Evolutionary conservation across 1,284 basidiomycete genomes (phyloP), one percentile per base, ranked within the genome.

Genomic region (Hypsizygus ulmarius): DNA sequence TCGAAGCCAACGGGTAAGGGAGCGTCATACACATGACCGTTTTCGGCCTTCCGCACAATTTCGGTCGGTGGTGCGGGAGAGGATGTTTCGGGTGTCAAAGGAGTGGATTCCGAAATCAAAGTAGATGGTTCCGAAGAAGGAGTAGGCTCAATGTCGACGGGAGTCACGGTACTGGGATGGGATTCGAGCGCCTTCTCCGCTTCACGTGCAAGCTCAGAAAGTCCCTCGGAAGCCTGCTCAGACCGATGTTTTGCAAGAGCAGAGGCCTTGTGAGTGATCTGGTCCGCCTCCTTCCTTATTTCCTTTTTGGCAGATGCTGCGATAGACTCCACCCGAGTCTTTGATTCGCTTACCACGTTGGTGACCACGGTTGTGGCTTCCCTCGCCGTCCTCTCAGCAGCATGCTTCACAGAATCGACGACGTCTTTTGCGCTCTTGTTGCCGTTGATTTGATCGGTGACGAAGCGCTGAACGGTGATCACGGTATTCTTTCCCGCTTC

Each of bases 1-100:
- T 97, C 93, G 63, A 90, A 90, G 5, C 93, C 94, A 46, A 97
- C 69, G 16, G 93, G 94, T 30, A 97, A 76, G n/a, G 87, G 82
- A 11, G 69, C 77, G 34, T 71, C 69, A 63, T 94, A 95, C 21
- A 89, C 67, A 52, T 78, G 72, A 47, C 77, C 70, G 30, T 64
- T 68, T 43, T 67, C 67, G 5, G 68, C 56, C 15, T 62, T 52
- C 21, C 60, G 53, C 1, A 56, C 48, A 39, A 60, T 51, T 39
- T 58, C 58, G 53, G 64, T 62, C 32, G 68, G 62, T 10, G 64
- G 59, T 42, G 68, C 64, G 1, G 66, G 54, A 2, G 65, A 48
- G 8, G 60, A 40, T 29, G 67, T 65, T 7, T 25, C 21, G 21
- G 21, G 21, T 25, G 21, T 25, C 21, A 25, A 25, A 25, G 21